These are phyloP conservation scores for Rhodomyrtus psidioides DNA, from an alignment of 441 rosid genomes.

Conservation along the genomic window DNA sequence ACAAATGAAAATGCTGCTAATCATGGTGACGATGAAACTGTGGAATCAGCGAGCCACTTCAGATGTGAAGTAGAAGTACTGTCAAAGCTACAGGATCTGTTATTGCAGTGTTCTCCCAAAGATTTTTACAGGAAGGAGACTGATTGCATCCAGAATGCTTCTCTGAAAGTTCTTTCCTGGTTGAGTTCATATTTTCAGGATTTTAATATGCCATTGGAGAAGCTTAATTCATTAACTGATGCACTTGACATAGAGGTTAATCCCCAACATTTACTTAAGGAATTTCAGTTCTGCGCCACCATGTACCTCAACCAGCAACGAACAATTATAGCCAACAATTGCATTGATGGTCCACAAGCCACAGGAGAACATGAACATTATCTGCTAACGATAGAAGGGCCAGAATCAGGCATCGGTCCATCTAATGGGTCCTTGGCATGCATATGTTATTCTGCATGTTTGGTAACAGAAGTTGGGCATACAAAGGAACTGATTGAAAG, in stretches of 20 bases:
- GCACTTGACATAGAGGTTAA: slow-evolving; percentile 28
- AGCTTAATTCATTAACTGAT: slow-evolving; percentile 31
- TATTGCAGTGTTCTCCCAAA: slow-evolving; percentile 58
- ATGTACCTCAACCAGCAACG: slow-evolving; percentile 13
- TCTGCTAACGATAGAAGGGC: slow-evolving; percentile 37
- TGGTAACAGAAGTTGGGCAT: slow-evolving; percentile 32
- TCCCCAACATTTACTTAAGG: slow-evolving; percentile 29
- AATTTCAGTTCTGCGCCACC: slow-evolving; percentile 25
- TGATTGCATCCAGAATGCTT: slow-evolving; percentile 69
- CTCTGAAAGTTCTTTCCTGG: slow-evolving; percentile 72
- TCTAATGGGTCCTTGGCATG: slow-evolving; percentile 51
- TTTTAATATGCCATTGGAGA: slow-evolving; percentile 30
- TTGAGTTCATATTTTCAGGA: slow-evolving; percentile 54
- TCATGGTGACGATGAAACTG: slow-evolving; percentile 16
- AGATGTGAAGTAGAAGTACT: slow-evolving; percentile 64
- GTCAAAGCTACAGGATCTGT: slow-evolving; percentile 54
- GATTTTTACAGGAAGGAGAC: slow-evolving; percentile 57
- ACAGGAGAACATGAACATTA: slow-evolving; percentile 19
- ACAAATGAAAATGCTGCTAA: slow-evolving; percentile 22
- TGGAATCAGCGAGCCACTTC: slow-evolving; percentile 27
- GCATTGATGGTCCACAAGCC: slow-evolving; percentile 12
- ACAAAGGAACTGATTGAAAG: slow-evolving; percentile 73
- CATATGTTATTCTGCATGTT: slow-evolving; percentile 52
- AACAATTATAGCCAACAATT: slow-evolving; percentile 7
- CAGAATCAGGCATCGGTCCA: slow-evolving; percentile 49